Evolutionary conservation across 1,284 basidiomycete genomes (phyloP).

Genomic region (Lentinula novae-zelandiae): DNA sequence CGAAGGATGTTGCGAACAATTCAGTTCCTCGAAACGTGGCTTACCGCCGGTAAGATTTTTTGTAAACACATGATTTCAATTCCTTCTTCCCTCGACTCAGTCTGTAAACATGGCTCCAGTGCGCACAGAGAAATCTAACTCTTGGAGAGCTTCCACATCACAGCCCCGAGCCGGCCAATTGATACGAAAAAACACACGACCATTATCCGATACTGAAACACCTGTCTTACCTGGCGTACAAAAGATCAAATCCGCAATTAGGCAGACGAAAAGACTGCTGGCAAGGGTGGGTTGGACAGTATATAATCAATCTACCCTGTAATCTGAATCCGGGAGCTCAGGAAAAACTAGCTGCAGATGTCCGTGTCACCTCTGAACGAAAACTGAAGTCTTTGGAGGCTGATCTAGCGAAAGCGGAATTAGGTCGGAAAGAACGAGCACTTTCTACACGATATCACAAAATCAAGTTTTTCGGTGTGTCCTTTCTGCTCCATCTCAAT

Average conservation of each 20-base stretch:
- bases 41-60: not conserved
- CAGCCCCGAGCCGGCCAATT: constrained; percentile 20
- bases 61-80: too few relatives aligned
- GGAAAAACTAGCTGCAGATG: constrained; percentile 77
- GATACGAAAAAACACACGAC: constrained; percentile 23
- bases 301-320: not conserved
- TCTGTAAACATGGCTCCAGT: constrained; percentile 28
- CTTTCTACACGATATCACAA: constrained; percentile 78
- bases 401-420: constrained; percentile 66
- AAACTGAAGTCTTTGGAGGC: constrained; percentile 69
- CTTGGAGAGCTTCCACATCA: constrained; percentile 19
- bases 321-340: constrained; percentile 23
- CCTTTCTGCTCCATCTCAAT: not conserved
- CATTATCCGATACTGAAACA: constrained; percentile 22
- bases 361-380: constrained; percentile 75
- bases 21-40: not conserved
- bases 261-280: constrained; percentile 76
- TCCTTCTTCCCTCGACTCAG: not conserved
- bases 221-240: constrained; percentile 54
- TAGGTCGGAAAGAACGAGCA: constrained; percentile 61
- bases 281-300: constrained; percentile 53
- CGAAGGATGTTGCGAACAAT: not conserved
- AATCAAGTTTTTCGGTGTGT: constrained; percentile 85
- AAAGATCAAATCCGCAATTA: constrained; percentile 75
- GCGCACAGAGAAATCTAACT: constrained; percentile 23